Conservation (phyloP, 805 yeast species). For the Millerozyma miso region DNA sequence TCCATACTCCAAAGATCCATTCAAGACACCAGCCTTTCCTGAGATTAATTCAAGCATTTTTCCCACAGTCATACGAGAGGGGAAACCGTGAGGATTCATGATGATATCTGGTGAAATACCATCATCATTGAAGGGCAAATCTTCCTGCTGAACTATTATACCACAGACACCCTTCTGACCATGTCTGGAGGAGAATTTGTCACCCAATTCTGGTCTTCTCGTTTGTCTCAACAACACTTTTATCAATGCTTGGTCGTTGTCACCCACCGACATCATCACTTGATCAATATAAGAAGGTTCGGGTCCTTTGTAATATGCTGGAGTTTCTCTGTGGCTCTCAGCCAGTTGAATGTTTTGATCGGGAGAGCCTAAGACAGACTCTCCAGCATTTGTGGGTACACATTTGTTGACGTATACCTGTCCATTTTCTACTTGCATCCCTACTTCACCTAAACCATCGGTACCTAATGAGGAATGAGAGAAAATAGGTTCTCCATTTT, state of each 20-base stretch:
- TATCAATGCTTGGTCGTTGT: slow-evolving; percentile 89
- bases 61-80: slow-evolving; percentile 99
- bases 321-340: slow-evolving; percentile 80
- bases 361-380: slow-evolving; percentile 46
- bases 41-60: slow-evolving; percentile 95
- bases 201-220: slow-evolving; percentile 96
- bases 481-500: slow-evolving; percentile 73
- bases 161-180: slow-evolving; percentile 99
- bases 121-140: slow-evolving; percentile 88
- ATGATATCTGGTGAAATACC: slow-evolving; percentile 94
- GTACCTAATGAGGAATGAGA: slow-evolving; percentile 86
- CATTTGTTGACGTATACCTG: slow-evolving; percentile 92
- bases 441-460: slow-evolving; percentile 96
- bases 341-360: slow-evolving; percentile 33
- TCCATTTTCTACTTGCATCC: slow-evolving; percentile 84
- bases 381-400: slow-evolving; percentile 83
- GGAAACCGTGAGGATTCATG: slow-evolving; percentile 99
- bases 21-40: slow-evolving; percentile 96
- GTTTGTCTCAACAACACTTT: slow-evolving; percentile 92
- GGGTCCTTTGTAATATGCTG: slow-evolving; percentile 89
- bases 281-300: slow-evolving; percentile 95
- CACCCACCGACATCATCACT: slow-evolving; percentile 95
- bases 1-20: slow-evolving; percentile 90
- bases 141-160: slow-evolving; percentile 95
- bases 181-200: slow-evolving; percentile 94